Percentiles rank a stretch among this genome's conserved stretches.
Evolutionary conservation across 768 basidiomycete genomes (phyloP).

Genomic region (Polyporus arcularius): DNA sequence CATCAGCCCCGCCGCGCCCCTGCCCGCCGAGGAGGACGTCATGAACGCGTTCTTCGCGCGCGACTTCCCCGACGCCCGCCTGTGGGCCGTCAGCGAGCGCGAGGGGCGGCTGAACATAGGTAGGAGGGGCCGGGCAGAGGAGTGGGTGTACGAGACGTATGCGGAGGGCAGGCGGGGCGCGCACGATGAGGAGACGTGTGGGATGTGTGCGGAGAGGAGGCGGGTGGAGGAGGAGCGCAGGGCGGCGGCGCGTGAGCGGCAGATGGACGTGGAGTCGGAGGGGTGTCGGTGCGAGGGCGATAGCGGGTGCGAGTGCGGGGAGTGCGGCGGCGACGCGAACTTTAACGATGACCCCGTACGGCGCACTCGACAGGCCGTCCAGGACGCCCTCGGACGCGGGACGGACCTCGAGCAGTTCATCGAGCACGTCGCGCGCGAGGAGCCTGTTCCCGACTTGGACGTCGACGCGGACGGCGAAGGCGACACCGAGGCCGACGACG

Average conservation of each 20-base stretch:
- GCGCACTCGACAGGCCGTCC: not conserved
- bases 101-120: not conserved
- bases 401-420: constrained; percentile 20
- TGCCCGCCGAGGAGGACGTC: constrained; percentile 36
- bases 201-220: constrained; percentile 14
- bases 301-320: not conserved
- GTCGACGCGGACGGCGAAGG: not conserved
- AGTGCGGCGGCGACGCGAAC: not conserved
- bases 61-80: constrained; percentile 6
- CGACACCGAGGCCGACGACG: constrained; percentile 8
- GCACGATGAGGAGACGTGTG: constrained; percentile 46
- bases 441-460: no score
- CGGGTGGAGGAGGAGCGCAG: constrained; percentile 6
- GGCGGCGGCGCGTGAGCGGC: not conserved
- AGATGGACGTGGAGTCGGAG: constrained; percentile 3
- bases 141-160: constrained; percentile 43
- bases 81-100: not conserved
- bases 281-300: not conserved
- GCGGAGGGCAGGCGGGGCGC: constrained; percentile 37
- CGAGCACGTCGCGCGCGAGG: not conserved
- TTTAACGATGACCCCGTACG: not conserved
- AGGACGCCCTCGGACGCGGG: constrained; percentile 2
- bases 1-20: constrained; percentile 41
- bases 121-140: not conserved
- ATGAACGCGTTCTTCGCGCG: constrained; percentile 42